Evolutionary conservation across 352 stramenopile species (phyloP).

Genomic region (Globisporangium lucens): DNA sequence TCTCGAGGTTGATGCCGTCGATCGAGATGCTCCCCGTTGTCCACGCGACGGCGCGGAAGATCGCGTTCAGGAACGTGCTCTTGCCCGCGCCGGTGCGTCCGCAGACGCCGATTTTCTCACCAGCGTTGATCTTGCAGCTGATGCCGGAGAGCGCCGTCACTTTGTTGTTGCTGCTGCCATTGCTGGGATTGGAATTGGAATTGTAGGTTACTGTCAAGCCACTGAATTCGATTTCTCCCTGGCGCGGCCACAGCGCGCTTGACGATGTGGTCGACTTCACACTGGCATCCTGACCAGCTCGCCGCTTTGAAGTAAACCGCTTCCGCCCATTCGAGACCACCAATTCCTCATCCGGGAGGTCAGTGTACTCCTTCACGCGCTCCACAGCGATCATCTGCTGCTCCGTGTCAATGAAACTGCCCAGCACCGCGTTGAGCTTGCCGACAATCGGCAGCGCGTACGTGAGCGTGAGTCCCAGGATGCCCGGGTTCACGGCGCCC

Average conservation of each 20-base stretch:
- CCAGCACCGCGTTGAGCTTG: constrained; percentile 84
- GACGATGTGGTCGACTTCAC: not conserved
- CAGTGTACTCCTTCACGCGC: constrained; percentile 80
- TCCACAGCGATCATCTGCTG: constrained; percentile 92
- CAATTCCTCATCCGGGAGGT: constrained; percentile 48
- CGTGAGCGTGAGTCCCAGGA: constrained; percentile 88
- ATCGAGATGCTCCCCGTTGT: constrained; percentile 56
- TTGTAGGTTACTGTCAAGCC: constrained; percentile 50
- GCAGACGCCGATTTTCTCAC: constrained; percentile 79
- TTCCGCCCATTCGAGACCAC: constrained; percentile 16
- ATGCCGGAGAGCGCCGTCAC: constrained; percentile 42
- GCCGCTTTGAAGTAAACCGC: not conserved
- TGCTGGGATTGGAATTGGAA: not conserved
- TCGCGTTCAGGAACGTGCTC: constrained; percentile 74
- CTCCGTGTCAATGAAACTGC: constrained; percentile 86
- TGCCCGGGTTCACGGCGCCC: constrained; percentile 54
- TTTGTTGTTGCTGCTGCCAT: not conserved
- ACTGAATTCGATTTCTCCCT: constrained; percentile 48
- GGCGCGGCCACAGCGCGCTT: constrained; percentile 34
- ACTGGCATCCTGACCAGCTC: not conserved
- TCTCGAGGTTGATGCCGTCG: constrained; percentile 63
- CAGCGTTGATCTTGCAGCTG: constrained; percentile 41
- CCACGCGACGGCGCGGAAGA: constrained; percentile 76
- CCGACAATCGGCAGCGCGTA: constrained; percentile 88
- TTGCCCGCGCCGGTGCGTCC: constrained; percentile 91